Evolutionary conservation across 78 protist species (phyloP).

Genomic region (Cavenderia fasciculata): DNA sequence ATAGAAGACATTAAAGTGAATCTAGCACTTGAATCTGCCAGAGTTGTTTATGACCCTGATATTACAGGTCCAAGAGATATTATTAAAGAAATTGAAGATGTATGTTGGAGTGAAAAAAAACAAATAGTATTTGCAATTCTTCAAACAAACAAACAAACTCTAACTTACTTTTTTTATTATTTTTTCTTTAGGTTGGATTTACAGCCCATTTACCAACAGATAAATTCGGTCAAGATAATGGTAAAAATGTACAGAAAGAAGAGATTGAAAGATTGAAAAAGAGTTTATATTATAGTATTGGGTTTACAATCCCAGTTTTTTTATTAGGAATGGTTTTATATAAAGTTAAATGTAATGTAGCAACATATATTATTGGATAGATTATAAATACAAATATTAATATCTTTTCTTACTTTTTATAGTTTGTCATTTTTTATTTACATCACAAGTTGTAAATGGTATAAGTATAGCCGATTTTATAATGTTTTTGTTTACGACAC

Average conservation of each 20-base stretch:
- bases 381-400: background rate
- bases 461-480: slow-evolving; percentile 71
- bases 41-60: slow-evolving; percentile 65
- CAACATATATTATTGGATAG: background rate
- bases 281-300: slow-evolving; percentile 13
- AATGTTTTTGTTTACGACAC: slow-evolving; percentile 70
- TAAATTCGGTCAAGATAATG: slow-evolving; percentile 28
- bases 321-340: slow-evolving; percentile 69
- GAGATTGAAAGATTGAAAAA: slow-evolving; percentile 31
- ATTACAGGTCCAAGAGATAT: slow-evolving; percentile 64
- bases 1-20: slow-evolving; percentile 52
- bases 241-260: slow-evolving; percentile 45
- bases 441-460: slow-evolving; percentile 15
- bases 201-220: slow-evolving; percentile 58
- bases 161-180: no score
- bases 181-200: slow-evolving; percentile 38
- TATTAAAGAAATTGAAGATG: slow-evolving; percentile 54
- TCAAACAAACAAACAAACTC: no score
- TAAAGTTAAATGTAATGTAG: slow-evolving; percentile 24
- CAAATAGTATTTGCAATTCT: no score
- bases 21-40: slow-evolving; percentile 46
- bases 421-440: slow-evolving; percentile 50
- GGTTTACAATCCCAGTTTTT: slow-evolving; percentile 59
- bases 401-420: background rate
- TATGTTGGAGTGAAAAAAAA: background rate